Conservation (phyloP, 2,329 filamentous ascomycete genomes). For the Xylariomycetidae sp. region DNA sequence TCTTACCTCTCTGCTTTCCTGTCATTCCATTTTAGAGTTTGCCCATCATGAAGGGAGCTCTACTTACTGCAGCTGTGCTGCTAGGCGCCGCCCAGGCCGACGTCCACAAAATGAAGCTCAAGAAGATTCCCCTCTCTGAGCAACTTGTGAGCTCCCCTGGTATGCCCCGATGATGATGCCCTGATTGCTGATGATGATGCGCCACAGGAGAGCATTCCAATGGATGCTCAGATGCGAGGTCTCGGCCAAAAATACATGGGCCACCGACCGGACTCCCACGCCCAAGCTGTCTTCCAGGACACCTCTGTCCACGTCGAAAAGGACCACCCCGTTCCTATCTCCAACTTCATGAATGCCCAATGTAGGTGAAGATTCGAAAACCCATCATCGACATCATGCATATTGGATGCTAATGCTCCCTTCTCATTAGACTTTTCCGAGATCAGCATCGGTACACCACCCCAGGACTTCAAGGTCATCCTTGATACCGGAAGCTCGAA, state of each 20-base stretch:
- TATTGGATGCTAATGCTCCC: conserved; percentile 1
- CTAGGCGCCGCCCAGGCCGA: conserved; percentile 78
- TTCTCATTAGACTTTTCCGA: conserved; percentile 79
- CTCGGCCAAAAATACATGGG: conserved; percentile 98
- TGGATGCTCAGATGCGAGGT: conserved; percentile 75
- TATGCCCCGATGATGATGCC: too few species aligned
- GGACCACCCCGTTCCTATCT: conserved; percentile 80
- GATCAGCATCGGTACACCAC: conserved; percentile 85
- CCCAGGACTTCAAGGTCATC: conserved; percentile 96
- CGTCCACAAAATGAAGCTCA: conserved; percentile 93
- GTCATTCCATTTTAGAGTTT: conserved; percentile 16
- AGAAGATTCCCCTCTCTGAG: conserved; percentile 89
- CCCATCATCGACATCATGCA: not conserved
- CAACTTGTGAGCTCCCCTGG: conserved; percentile 67
- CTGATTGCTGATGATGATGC: too few species aligned
- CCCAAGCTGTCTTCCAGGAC: conserved; percentile 76
- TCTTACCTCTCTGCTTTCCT: conserved; percentile 2
- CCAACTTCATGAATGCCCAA: conserved; percentile 98
- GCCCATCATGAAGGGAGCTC: conserved; percentile 77
- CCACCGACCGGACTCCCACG: conserved; percentile 62
- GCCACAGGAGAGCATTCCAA: conserved; percentile 66
- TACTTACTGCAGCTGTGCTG: conserved; percentile 74
- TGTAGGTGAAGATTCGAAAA: conserved; percentile 57
- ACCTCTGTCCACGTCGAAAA: conserved; percentile 60
- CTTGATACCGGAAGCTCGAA: conserved; percentile 98